phyloP scores from a whole-genome alignment of 495 filamentous ascomycete species.

The Talaromyces stipitatus region DNA sequence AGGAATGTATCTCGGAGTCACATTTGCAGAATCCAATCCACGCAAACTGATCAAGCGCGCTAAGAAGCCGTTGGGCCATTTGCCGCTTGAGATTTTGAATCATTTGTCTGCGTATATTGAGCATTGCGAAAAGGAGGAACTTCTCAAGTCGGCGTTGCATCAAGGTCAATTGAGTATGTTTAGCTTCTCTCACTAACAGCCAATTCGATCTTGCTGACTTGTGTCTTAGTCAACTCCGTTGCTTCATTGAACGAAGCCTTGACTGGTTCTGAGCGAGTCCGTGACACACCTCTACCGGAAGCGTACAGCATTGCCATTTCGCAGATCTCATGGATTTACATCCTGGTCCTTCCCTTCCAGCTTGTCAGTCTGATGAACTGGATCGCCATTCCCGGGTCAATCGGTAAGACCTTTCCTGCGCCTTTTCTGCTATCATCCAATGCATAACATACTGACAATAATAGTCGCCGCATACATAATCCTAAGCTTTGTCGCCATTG shows the following conservation, averaged over 20 bases:
- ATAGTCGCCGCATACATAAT: conserved; percentile 79
- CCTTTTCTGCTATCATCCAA: not conserved
- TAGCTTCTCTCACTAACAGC: not conserved
- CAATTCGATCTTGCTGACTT: not conserved
- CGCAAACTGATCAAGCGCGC: conserved; percentile 62
- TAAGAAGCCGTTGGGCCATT: conserved; percentile 58
- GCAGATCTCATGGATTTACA: conserved; percentile 85
- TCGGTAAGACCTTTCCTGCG: conserved; percentile 35
- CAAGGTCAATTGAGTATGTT: conserved; percentile 37
- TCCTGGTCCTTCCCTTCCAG: conserved; percentile 79
- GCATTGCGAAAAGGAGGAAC: conserved; percentile 44
- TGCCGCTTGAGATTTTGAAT: conserved; percentile 70
- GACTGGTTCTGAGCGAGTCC: conserved; percentile 68
- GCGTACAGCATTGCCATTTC: conserved; percentile 81
- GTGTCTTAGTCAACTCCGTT: conserved; percentile 29
- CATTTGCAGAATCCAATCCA: conserved; percentile 65
- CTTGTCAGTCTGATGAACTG: conserved; percentile 54
- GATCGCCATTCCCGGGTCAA: conserved; percentile 79
- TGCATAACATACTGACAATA: not conserved
- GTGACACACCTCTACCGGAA: conserved; percentile 76
- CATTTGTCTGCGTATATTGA: conserved; percentile 63
- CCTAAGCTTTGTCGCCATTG: conserved; percentile 78
- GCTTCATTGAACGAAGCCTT: conserved; percentile 63
- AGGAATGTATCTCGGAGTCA: conserved; percentile 64
- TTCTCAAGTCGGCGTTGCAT: conserved; percentile 40